phyloP scores from a whole-genome alignment of 1,284 basidiomycete genomes.

The Phenoliferia sp. region DNA sequence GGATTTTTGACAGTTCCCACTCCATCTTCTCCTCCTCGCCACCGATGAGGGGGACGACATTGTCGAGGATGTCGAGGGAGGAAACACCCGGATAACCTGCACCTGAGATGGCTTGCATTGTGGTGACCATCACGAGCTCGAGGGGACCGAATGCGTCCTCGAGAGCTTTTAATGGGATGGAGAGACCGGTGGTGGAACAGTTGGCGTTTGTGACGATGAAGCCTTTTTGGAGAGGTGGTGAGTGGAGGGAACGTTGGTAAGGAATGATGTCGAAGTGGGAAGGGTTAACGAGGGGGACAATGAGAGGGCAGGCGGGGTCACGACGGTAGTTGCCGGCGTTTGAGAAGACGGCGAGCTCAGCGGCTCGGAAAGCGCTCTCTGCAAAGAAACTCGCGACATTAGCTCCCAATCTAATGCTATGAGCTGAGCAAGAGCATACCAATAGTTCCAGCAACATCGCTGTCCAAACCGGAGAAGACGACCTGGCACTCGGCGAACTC shows the following conservation, averaged over 20 bases:
- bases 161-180: conserved; percentile 86
- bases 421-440: conserved; percentile 53
- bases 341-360: conserved; percentile 90
- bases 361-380: conserved; percentile 83
- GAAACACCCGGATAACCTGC: conserved; percentile 94
- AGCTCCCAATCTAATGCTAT: background rate
- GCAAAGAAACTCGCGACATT: background rate
- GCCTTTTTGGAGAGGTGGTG: conserved; percentile 66
- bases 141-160: conserved; percentile 90
- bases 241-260: conserved; percentile 68
- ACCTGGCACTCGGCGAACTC: conserved; percentile 77
- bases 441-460: conserved; percentile 89
- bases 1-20: conserved; percentile 96
- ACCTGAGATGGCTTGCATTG: conserved; percentile 96
- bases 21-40: conserved; percentile 92
- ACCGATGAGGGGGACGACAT: conserved; percentile 89
- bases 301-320: conserved; percentile 90
- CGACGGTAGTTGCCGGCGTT: conserved; percentile 97
- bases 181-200: conserved; percentile 92
- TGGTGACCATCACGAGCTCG: conserved; percentile 84
- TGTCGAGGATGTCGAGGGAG: conserved; percentile 89
- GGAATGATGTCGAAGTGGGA: conserved; percentile 78
- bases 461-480: conserved; percentile 92
- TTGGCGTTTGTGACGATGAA: conserved; percentile 99
- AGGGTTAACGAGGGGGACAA: conserved; percentile 95